Base-by-base conservation (phyloP, 768 basidiomycete genomes). In the Leccinum boreale region DNA sequence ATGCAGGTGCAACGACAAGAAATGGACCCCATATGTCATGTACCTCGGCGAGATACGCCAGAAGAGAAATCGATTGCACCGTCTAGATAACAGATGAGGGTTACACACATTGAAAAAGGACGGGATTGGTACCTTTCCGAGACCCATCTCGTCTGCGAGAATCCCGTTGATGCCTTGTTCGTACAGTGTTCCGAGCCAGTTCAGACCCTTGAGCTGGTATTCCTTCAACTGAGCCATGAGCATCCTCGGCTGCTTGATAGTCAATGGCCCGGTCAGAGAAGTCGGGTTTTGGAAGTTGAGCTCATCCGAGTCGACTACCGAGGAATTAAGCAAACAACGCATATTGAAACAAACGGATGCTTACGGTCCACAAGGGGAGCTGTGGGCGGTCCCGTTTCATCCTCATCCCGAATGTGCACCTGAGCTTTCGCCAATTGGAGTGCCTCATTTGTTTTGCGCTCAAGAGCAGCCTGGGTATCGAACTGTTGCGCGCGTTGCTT, bases 11-110 rank as follows among this genome's bases (percentile, higher is more conserved):
- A 42, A 99, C 94, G 50, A 99, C 95, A 21, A 99, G 81, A 80
- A 99, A 99, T 12, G 97, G 97, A 0, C 97, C 97, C 97, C 97
- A 99, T 58, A 98, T 97, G 67, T 98, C 92, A 69, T 98, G 97
- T 0, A 86, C 86, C 76, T 99, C 97, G 1, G 96, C 95, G 15
- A 99, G 85, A 73, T 98, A 96, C 7, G 95, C 92, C 48, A 99
- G 80, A 6, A 99, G 75, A 14, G 97, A 96, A 49, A 99, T 98
- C 0, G 95, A 98, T 80, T 99, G 97, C 4, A 99, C 93, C 17
- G 97, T 98, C 90, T 93, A 57, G 5, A 58, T 44, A 45, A 58
- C 19, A 58, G 26, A 50, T 48, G 33, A 44, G 42, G 17, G 9
- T 17, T 11, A 42, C 24, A 8, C 23, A 53, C 50, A 62, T 23